These are phyloP conservation scores for Leucogyrophana mollusca DNA, from an alignment of 768 basidiomycete genomes.

Conservation along the genomic window DNA sequence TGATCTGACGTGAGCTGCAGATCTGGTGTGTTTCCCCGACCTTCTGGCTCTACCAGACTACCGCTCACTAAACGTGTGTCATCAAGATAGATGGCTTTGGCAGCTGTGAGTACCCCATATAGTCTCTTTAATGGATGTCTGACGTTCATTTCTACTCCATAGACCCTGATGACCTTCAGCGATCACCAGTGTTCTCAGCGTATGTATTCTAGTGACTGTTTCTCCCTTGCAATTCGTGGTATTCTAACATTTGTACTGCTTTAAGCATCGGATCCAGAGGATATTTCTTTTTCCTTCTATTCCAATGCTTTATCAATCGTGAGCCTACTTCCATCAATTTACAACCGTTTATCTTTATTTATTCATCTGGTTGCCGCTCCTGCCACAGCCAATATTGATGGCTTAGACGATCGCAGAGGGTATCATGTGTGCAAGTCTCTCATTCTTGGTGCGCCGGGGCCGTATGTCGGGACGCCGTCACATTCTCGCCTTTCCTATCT, in stretches of 20 bases:
- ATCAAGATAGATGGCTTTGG: conserved; percentile 77
- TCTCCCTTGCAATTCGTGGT: neutral
- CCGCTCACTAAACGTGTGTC: neutral
- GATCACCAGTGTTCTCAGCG: conserved; percentile 69
- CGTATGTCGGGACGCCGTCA: conserved; percentile 76
- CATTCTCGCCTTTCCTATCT: conserved; percentile 82
- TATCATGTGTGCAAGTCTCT: conserved; percentile 68
- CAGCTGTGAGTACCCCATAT: conserved; percentile 55
- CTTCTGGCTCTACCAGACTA: neutral
- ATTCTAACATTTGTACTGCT: neutral
- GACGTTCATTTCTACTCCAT: conserved; percentile 6
- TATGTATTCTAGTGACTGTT: conserved; percentile 26
- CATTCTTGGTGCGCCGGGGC: conserved; percentile 73
- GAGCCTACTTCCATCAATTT: conserved; percentile 17
- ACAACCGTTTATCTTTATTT: conserved; percentile 4
- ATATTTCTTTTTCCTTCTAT: conserved; percentile 91
- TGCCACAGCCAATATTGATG: conserved; percentile 54
- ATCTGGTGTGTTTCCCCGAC: conserved; percentile 36
- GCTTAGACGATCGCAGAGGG: conserved; percentile 57
- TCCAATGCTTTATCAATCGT: conserved; percentile 91
- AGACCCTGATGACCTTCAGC: conserved; percentile 84
- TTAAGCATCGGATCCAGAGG: conserved; percentile 76
- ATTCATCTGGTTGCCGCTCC: too few relatives aligned
- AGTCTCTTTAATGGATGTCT: neutral
- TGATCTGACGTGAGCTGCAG: conserved; percentile 27